Conservation (phyloP, 495 filamentous ascomycete species). For the Talaromyces borbonicus region DNA sequence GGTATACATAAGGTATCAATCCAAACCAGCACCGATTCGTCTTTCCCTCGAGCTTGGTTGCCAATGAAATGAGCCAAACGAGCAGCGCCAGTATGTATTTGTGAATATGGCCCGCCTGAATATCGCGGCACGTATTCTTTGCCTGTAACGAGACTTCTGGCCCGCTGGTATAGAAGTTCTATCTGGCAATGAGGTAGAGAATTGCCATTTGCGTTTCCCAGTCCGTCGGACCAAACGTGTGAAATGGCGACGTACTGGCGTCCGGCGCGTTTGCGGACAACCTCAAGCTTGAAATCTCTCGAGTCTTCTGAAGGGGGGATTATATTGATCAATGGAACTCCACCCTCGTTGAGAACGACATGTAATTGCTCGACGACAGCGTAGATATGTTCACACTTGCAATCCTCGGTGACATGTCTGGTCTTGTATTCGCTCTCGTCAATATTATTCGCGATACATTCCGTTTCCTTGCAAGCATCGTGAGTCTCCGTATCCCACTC, state of each 20-base stretch:
- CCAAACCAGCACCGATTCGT: neutral
- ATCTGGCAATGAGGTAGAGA: neutral
- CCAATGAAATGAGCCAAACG: neutral
- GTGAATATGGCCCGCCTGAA: neutral
- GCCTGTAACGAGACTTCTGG: neutral
- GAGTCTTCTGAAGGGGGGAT: neutral
- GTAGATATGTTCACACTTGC: neutral
- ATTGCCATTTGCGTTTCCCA: neutral
- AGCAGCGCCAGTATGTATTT: neutral
- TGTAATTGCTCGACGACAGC: neutral
- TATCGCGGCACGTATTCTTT: neutral
- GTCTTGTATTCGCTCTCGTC: neutral
- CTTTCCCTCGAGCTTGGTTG: neutral
- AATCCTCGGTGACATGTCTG: neutral
- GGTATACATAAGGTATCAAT: constrained; percentile 1
- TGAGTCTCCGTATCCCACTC: neutral
- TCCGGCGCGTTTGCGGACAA: neutral
- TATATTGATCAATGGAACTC: neutral
- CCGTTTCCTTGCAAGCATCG: neutral
- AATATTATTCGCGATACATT: neutral
- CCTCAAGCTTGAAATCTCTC: neutral
- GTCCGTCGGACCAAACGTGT: neutral
- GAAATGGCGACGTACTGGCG: neutral
- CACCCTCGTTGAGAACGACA: neutral
- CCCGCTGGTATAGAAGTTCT: neutral